Evolutionary conservation across 2,329 filamentous ascomycete species (phyloP).

Genomic region (Coniella vitis): DNA sequence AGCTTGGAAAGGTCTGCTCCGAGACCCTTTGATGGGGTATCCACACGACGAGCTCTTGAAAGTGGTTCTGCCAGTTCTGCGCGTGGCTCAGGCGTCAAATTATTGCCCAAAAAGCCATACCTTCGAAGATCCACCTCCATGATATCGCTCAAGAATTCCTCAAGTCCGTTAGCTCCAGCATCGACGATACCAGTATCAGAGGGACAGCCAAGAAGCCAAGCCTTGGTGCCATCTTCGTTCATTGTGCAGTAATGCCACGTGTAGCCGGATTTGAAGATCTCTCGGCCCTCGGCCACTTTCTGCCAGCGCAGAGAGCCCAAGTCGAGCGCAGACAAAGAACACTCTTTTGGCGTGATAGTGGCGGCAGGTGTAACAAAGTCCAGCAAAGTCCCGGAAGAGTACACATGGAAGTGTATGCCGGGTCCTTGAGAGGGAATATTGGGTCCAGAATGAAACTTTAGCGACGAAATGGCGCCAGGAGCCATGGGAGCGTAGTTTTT

Average conservation of each 20-base stretch:
- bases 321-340: conserved; percentile 83
- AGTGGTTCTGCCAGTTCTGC: conserved; percentile 41
- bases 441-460: conserved; percentile 83
- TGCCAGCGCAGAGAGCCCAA: conserved; percentile 86
- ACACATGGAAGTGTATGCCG: conserved; percentile 91
- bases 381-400: conserved; percentile 84
- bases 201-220: conserved; percentile 91
- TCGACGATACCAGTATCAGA: conserved; percentile 63
- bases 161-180: conserved; percentile 62
- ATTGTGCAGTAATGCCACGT: conserved; percentile 98
- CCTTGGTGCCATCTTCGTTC: conserved; percentile 90
- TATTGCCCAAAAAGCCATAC: conserved; percentile 84
- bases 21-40: conserved; percentile 59
- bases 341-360: conserved; percentile 79
- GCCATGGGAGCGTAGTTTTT: conserved; percentile 75
- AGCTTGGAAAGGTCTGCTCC: conserved; percentile 79
- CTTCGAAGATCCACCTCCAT: conserved; percentile 88
- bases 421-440: conserved; percentile 83
- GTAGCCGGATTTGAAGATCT: conserved; percentile 87
- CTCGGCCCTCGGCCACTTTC: conserved; percentile 86
- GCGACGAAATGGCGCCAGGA: conserved; percentile 79
- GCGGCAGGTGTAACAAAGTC: conserved; percentile 92
- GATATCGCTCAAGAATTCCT: conserved; percentile 87
- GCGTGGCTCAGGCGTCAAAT: conserved; percentile 50
- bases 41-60: conserved; percentile 38